A percentile compares a stretch with the other conserved stretches of the same genome.
Conservation (phyloP, 805 yeast species). For the Starmerella stellata region DNA sequence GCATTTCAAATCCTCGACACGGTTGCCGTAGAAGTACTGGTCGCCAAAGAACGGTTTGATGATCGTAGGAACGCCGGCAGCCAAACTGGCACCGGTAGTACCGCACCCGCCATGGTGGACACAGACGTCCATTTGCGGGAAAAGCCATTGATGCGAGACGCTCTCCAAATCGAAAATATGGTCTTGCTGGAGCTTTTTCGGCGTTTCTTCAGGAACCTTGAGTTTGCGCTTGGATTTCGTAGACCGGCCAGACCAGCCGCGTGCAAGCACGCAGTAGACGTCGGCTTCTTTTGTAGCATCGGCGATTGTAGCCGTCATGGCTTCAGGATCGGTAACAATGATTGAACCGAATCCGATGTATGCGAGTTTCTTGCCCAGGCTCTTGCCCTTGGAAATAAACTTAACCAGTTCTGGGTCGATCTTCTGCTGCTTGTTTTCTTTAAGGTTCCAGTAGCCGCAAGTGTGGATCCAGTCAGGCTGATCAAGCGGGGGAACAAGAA, state of each 20-base stretch:
- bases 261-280: constrained; percentile 71
- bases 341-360: constrained; percentile 94
- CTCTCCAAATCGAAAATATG: constrained; percentile 53
- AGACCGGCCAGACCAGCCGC: constrained; percentile 83
- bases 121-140: constrained; percentile 75
- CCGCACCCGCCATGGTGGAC: constrained; percentile 98
- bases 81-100: constrained; percentile 78
- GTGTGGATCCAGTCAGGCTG: constrained; percentile 91
- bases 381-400: constrained; percentile 46
- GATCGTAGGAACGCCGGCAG: constrained; percentile 75
- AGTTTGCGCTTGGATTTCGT: constrained; percentile 23
- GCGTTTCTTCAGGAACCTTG: constrained; percentile 19
- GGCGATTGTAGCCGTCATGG: constrained; percentile 56
- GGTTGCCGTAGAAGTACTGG: constrained; percentile 74
- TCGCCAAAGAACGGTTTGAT: constrained; percentile 94
- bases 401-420: constrained; percentile 33
- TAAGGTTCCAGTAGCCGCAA: constrained; percentile 90
- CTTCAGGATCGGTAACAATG: constrained; percentile 67
- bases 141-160: constrained; percentile 88
- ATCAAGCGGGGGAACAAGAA: constrained; percentile 84
- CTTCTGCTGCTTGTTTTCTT: constrained; percentile 38
- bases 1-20: constrained; percentile 78
- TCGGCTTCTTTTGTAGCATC: constrained; percentile 66
- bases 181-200: constrained; percentile 21
- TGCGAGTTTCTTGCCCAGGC: constrained; percentile 49